Conservation (phyloP, 2,329 filamentous ascomycete species). For the Penicillium sp. region DNA sequence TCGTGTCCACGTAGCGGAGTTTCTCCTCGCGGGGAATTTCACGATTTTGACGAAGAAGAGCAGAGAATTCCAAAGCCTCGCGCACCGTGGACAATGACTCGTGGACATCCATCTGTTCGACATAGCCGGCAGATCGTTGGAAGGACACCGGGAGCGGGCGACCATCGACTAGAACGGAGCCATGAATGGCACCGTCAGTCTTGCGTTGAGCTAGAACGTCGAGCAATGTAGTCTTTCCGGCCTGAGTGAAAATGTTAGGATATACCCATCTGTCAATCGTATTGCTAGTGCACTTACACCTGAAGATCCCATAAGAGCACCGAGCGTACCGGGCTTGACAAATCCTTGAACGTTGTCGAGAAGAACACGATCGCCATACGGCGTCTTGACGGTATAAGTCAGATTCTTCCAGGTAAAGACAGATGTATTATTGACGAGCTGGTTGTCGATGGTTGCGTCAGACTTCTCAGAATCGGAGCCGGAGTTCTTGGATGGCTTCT, state of each 20-base stretch:
- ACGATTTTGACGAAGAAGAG: slow-evolving; percentile 60
- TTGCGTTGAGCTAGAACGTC: slow-evolving; percentile 75
- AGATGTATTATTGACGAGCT: slow-evolving; percentile 63
- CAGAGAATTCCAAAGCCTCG: slow-evolving; percentile 68
- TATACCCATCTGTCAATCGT: not conserved
- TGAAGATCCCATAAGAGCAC: slow-evolving; percentile 76
- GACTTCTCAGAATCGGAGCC: slow-evolving; percentile 27
- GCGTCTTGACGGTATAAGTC: slow-evolving; percentile 67
- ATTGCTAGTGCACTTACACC: slow-evolving; percentile 53
- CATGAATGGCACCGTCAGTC: slow-evolving; percentile 61
- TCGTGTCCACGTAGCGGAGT: slow-evolving; percentile 64
- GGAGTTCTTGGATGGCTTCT: not conserved
- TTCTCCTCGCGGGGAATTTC: slow-evolving; percentile 60
- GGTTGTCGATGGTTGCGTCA: slow-evolving; percentile 34
- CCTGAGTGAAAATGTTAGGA: slow-evolving; percentile 1
- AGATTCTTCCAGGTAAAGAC: slow-evolving; percentile 76
- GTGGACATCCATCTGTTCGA: slow-evolving; percentile 69
- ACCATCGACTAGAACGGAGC: slow-evolving; percentile 68
- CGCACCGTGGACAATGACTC: slow-evolving; percentile 66
- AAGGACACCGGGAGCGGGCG: slow-evolving; percentile 61
- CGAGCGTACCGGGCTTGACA: slow-evolving; percentile 74
- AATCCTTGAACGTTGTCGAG: slow-evolving; percentile 72
- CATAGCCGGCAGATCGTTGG: slow-evolving; percentile 69
- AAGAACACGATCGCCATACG: slow-evolving; percentile 56
- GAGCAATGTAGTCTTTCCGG: slow-evolving; percentile 71